Base-by-base conservation (phyloP, 2,329 filamentous ascomycete genomes). In the Aureobasidium sp. region DNA sequence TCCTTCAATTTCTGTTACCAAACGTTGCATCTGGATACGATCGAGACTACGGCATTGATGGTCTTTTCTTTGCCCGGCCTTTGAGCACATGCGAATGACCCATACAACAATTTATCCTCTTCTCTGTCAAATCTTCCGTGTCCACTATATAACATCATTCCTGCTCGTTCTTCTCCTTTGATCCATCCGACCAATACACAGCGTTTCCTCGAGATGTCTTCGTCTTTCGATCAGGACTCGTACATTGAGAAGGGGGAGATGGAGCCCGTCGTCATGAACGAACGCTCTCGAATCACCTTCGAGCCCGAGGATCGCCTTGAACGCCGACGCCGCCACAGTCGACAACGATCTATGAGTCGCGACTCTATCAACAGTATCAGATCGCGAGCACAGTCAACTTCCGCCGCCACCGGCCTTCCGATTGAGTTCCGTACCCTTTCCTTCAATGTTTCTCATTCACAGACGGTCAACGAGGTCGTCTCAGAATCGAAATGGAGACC, bases 381-480 rank as follows among this genome's bases (percentile, higher is more conserved):
- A 21, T 57, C 43, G 15, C 40, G 60, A 53, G 50, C 51, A 37
- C 54, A 50, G 23, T 60, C 62, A 13, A 60, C 55, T 7, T 57
- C 60, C 19, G 54, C 47, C 3, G 54, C 54, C 15, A 38, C 61
- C 6, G 62, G 62, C 6, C 27, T 64, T 19, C 62, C 60, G 9
- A 64, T 64, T 35, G 62, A 64, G 57, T 64, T 60, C 21, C 70
- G 73, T 33, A 74, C 73, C 6, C 66, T 75, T 25, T 74, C 73
- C 4, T 69, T 74, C 49, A 69, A 74, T 21, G 69, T 75, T 27
- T 71, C 71, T 9, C 72, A 74, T 53, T 74, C 73, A 9, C 71
- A 74, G 55, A 68, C 67, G 35, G 65, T 64, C 27, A 69, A 71
- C 25, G 66, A 72, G 8, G 62, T 62, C 3, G 68, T 69, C 33